A percentile compares a stretch with the other conserved stretches of the same genome.
Conservation (phyloP, 495 filamentous ascomycete genomes). For the Penicillium steckii region DNA sequence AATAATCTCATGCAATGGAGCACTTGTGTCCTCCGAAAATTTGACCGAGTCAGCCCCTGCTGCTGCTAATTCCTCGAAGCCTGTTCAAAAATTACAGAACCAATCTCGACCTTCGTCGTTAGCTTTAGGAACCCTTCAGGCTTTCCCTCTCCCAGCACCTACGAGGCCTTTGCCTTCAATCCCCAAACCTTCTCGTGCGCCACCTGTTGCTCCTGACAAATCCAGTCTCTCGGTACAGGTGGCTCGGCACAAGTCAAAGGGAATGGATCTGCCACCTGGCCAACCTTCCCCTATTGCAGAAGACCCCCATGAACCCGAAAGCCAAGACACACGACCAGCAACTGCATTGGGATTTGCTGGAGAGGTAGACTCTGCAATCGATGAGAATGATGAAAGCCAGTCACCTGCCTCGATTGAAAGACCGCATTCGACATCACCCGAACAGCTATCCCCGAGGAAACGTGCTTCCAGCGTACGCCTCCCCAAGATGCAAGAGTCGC, state of each 20-base stretch:
- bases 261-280: constrained; percentile 6
- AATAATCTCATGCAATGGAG: constrained; percentile 9
- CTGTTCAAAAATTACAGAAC: constrained; percentile 6
- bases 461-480: constrained; percentile 18
- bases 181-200: constrained; percentile 18
- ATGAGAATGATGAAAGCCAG: constrained; percentile 11
- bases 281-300: constrained; percentile 18
- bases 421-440: constrained; percentile 15
- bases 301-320: constrained; percentile 9
- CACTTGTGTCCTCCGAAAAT: not conserved
- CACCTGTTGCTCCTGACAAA: constrained; percentile 8
- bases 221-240: constrained; percentile 1
- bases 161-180: constrained; percentile 36
- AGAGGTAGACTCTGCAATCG: constrained; percentile 7
- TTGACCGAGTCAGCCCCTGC: not conserved
- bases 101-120: constrained; percentile 25
- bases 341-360: constrained; percentile 9
- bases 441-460: constrained; percentile 9
- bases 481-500: constrained; percentile 12
- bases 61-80: constrained; percentile 2
- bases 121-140: constrained; percentile 31
- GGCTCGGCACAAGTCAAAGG: constrained; percentile 1
- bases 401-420: constrained; percentile 12
- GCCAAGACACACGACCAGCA: constrained; percentile 8
- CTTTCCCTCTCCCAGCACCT: constrained; percentile 42